phyloP scores from a whole-genome alignment of 164 flowering plant species.

The Euptelea pleiosperma region DNA sequence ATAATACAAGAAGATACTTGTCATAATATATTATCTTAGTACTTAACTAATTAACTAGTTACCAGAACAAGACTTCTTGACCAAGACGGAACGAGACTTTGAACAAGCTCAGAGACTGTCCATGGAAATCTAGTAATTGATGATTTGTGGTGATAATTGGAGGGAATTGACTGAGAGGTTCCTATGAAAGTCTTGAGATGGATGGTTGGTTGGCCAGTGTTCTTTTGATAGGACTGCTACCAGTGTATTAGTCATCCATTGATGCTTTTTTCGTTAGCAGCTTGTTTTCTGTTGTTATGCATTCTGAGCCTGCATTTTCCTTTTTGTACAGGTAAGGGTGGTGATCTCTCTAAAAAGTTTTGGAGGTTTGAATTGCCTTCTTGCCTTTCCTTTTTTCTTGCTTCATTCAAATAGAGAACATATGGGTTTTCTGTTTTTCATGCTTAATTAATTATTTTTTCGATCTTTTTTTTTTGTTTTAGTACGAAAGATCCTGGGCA shows the following conservation, averaged over 20 bases:
- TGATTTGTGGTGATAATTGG: background rate
- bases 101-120: background rate
- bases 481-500: conserved; percentile 98
- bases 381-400: background rate
- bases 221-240: background rate
- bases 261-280: background rate
- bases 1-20: too few species aligned
- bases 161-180: background rate
- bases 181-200: background rate
- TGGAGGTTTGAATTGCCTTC: conserved; percentile 64
- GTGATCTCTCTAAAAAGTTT: conserved; percentile 72
- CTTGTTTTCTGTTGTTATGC: background rate
- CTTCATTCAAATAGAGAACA: background rate
- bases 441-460: background rate
- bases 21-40: too few species aligned
- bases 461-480: background rate
- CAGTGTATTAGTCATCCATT: background rate
- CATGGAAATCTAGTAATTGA: background rate
- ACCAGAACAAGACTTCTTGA: too few species aligned
- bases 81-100: too few species aligned
- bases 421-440: background rate
- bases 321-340: conserved; percentile 63
- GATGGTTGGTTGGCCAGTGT: background rate
- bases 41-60: too few species aligned
- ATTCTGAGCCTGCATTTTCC: background rate